A percentile compares a stretch with the other conserved stretches of the same genome.
phyloP scores from a whole-genome alignment of 306 rosid genomes.

The Acacia confusa region DNA sequence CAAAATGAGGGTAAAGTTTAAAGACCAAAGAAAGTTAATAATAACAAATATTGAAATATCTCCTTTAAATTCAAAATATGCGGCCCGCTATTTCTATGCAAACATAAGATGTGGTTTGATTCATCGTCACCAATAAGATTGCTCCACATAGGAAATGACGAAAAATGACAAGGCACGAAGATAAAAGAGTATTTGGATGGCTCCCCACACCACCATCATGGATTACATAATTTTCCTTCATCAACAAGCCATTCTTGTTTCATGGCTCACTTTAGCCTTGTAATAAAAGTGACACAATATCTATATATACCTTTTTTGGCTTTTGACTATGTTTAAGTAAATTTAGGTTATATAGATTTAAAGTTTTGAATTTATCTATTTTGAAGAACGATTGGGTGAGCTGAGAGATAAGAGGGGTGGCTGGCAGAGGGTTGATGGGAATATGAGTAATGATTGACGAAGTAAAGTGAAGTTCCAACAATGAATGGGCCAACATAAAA shows the following conservation, averaged over 20 bases:
- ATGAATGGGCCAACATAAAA: no score
- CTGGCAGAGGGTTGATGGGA: no score
- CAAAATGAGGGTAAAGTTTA: fast-evolving
- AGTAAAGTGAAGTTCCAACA: no score
- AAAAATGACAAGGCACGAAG: background rate
- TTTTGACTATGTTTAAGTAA: background rate
- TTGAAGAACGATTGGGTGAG: no score
- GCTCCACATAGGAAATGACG: background rate
- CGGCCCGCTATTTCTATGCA: background rate
- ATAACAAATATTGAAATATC: no score
- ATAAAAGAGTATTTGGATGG: background rate
- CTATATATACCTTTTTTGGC: background rate
- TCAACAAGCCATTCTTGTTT: background rate
- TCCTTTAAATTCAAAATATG: background rate
- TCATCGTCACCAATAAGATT: background rate
- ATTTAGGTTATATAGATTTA: no score
- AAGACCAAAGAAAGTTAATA: no score
- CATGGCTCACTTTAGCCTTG: background rate
- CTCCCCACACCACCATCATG: background rate
- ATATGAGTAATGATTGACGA: no score
- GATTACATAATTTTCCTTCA: background rate
- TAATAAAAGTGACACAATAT: background rate
- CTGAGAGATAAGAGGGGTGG: no score
- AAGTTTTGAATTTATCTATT: no score
- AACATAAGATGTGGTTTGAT: background rate